Evolutionary conservation across 1,284 basidiomycete species (phyloP).

Genomic region (Naganishia sp.): DNA sequence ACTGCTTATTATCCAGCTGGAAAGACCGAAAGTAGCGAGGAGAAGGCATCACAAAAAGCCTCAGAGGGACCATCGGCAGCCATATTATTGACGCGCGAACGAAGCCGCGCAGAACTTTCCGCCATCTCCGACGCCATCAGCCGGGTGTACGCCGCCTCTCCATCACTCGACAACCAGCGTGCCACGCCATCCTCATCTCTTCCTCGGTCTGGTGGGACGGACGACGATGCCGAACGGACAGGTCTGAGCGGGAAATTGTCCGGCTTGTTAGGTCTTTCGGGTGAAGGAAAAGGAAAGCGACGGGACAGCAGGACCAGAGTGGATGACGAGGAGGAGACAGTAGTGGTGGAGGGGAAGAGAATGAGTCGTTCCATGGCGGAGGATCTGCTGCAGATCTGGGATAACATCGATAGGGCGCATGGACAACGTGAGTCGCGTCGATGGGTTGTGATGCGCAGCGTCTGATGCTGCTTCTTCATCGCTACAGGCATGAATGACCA

Average conservation of each 20-base stretch:
- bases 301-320: neutral
- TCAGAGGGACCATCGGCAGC: neutral
- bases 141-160: slow-evolving; percentile 25
- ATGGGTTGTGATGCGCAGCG: neutral
- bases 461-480: neutral
- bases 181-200: neutral
- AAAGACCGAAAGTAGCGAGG: neutral
- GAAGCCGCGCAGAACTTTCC: slow-evolving; percentile 17
- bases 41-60: neutral
- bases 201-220: neutral
- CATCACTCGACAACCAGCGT: slow-evolving; percentile 27
- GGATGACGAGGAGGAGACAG: slow-evolving; percentile 1
- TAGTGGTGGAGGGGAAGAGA: slow-evolving; percentile 3
- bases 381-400: slow-evolving; percentile 32
- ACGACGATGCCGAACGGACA: neutral
- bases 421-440: slow-evolving; percentile 28
- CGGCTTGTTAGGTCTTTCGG: neutral
- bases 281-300: slow-evolving; percentile 6
- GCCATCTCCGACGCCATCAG: slow-evolving; percentile 29
- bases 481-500: slow-evolving; percentile 28
- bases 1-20: neutral
- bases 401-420: slow-evolving; percentile 34
- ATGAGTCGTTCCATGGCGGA: slow-evolving; percentile 28
- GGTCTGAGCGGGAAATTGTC: neutral
- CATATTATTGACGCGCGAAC: neutral